Base-by-base conservation (phyloP, 2,329 filamentous ascomycete species). In the Fusarium setosum region DNA sequence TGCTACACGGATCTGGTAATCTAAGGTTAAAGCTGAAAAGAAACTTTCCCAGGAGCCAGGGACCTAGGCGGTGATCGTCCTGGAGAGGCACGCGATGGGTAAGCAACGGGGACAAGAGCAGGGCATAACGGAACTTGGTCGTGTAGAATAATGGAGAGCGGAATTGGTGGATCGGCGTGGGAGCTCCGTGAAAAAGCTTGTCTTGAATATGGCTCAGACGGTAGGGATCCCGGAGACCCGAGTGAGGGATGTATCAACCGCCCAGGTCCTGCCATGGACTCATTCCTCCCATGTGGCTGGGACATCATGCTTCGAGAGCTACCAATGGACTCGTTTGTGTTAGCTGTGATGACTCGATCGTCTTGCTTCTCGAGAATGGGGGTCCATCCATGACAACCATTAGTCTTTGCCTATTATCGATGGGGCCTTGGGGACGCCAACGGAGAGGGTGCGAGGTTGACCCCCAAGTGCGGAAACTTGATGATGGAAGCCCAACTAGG, bases 241-340 rank as follows among this genome's bases (percentile, higher is more conserved):
- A 52, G 42, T 17, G 29, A 42, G 49, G 37, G 37, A 41, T 50
- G 34, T 21, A 29, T 35, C 20, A 42, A 21, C 10, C 17, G 24
- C 20, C 20, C 20, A 5, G 29, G 26, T 10, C 10, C 26, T 50
- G 44, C 31, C 51, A 52, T 38, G 40, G 45, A 44, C 54, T 23
- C 56, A 24, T 13, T 37, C 29, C 44, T 50, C 47, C 6, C 13
- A 24, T 29, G 21, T 38, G 47, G 52, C 32, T 24, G 44, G 52
- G 58, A 47, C 35, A 41, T 48, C 17, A 41, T 41, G 41, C 42
- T 32, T 34, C 7, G 24, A 32, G 18, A n/a, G 18, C n/a, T 47
- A 49, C 41, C 44, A 54, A 60, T 60, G 38, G 42, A 57, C 24
- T 38, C 45, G 38, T 47, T 55, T 48, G 48, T 48, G 38, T 54